Percentiles rank a stretch among this genome's conserved stretches.
Evolutionary conservation across 148 eudicot species (phyloP).

Genomic region (Euryodendron excelsum): DNA sequence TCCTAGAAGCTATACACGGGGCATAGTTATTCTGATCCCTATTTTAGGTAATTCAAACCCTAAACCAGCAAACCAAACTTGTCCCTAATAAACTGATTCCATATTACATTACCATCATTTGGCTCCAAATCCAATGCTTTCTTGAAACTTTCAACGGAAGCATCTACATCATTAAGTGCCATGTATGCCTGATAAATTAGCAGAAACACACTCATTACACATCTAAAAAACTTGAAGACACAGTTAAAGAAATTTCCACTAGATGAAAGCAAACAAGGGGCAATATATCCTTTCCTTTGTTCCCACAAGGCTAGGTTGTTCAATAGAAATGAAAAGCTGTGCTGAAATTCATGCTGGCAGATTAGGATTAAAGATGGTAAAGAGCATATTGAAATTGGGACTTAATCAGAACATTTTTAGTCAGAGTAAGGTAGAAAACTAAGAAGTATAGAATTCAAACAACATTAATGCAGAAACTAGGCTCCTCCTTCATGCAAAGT

Average conservation of each 20-base stretch:
- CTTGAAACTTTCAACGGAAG: slow-evolving; percentile 68
- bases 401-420: neutral
- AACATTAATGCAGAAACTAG: neutral
- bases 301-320: neutral
- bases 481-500: neutral
- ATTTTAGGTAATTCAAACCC: neutral
- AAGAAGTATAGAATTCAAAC: neutral
- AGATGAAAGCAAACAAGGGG: neutral
- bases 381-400: neutral
- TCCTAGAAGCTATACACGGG: neutral
- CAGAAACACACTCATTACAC: neutral
- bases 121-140: slow-evolving; percentile 76
- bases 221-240: neutral
- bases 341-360: neutral
- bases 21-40: neutral
- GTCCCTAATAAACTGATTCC: neutral
- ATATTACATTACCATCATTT: slow-evolving; percentile 52
- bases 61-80: neutral
- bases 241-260: neutral
- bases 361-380: neutral
- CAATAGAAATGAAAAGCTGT: neutral
- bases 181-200: slow-evolving; percentile 52
- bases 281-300: neutral
- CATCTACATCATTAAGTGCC: slow-evolving; percentile 68
- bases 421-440: neutral